Evolutionary conservation across 1,284 basidiomycete species (phyloP).

Genomic region (Boletellus dicymbophilus): DNA sequence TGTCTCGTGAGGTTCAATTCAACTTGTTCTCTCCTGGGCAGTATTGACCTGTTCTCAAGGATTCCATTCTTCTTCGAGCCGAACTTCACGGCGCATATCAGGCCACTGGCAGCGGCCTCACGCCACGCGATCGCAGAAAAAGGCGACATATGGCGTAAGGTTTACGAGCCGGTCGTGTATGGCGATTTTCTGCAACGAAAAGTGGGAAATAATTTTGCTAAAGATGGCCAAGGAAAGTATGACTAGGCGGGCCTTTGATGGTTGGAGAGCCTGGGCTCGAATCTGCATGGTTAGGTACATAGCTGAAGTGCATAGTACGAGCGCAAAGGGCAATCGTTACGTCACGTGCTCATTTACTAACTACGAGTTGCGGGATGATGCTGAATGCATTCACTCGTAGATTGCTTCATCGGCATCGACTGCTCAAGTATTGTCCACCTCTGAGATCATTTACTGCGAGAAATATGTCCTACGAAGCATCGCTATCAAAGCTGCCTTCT

Average conservation of each 20-base stretch:
- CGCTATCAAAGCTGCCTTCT: conserved; percentile 49
- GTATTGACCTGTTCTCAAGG: conserved; percentile 32
- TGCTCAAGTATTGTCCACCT: conserved; percentile 3
- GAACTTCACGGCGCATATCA: conserved; percentile 67
- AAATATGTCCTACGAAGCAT: conserved; percentile 59
- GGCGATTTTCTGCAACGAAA: conserved; percentile 76
- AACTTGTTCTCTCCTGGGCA: neutral
- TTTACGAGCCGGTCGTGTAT: conserved; percentile 59
- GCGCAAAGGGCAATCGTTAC: neutral
- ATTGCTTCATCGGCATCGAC: conserved; percentile 25
- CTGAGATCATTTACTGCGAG: conserved; percentile 24
- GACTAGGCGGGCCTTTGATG: conserved; percentile 26
- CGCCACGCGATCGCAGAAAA: conserved; percentile 38
- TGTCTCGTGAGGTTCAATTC: conserved; percentile 51
- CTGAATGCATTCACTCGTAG: neutral
- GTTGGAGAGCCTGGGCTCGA: neutral
- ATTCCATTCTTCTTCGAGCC: conserved; percentile 90
- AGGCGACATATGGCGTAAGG: conserved; percentile 14
- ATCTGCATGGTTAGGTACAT: neutral
- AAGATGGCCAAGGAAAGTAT: conserved; percentile 43
- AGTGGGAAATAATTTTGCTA: conserved; percentile 67
- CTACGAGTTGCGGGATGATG: neutral
- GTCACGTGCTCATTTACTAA: conserved; percentile 1
- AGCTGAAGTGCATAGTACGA: neutral
- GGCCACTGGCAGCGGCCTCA: conserved; percentile 57